Percentiles rank a stretch among this genome's conserved stretches.
These are phyloP conservation scores for Penstemon davidsonii DNA, from an alignment of 257 asterid genomes.

Conservation along the genomic window DNA sequence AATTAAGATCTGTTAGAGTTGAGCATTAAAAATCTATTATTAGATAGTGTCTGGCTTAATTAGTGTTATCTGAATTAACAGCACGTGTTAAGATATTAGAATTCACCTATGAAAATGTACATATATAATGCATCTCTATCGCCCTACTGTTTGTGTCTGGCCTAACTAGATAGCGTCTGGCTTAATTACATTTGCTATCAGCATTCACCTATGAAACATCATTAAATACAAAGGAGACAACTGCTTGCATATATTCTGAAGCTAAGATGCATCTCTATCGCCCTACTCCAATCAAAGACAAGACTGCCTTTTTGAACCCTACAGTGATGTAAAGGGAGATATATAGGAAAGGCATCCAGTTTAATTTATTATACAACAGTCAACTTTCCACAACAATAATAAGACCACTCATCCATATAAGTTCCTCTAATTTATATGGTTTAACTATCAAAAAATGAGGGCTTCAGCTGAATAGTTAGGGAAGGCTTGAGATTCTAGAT, in stretches of 20 bases:
- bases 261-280: background rate
- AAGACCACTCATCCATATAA: background rate
- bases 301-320: too few species aligned
- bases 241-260: background rate
- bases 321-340: too few species aligned
- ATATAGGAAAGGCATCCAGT: too few species aligned
- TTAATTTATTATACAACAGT: too few species aligned
- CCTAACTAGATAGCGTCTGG: too few species aligned
- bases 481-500: background rate
- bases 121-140: background rate
- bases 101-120: background rate
- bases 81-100: too few species aligned
- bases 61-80: background rate
- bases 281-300: background rate
- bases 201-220: too few species aligned
- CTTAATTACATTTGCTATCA: too few species aligned
- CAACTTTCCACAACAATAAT: background rate
- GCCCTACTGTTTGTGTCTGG: too few species aligned
- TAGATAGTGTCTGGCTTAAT: background rate
- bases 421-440: background rate
- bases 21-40: constrained; percentile 4
- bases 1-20: background rate
- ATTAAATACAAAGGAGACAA: too few species aligned
- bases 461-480: background rate
- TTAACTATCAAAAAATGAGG: constrained; percentile 9